Conservation (phyloP, 78 protist genomes). For the Ministeria vibrans region DNA sequence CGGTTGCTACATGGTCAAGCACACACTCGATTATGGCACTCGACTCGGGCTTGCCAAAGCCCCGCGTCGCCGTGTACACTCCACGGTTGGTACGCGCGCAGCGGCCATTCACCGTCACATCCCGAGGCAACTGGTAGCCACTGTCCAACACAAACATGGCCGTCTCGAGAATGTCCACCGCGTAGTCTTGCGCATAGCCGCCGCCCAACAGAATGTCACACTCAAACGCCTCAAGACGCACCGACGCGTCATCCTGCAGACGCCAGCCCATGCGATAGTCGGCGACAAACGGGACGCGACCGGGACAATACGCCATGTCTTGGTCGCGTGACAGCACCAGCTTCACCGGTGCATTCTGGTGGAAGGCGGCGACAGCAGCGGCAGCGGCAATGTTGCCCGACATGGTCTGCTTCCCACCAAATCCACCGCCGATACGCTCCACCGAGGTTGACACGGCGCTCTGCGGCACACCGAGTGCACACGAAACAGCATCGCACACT, state of each 20-base stretch:
- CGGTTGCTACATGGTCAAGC: slow-evolving; percentile 63
- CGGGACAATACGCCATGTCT: slow-evolving; percentile 58
- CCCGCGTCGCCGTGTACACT: slow-evolving; percentile 93
- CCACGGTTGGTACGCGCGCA: slow-evolving; percentile 72
- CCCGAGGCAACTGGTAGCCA: slow-evolving; percentile 76
- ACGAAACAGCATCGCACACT: too few species aligned
- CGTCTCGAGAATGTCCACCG: slow-evolving; percentile 81
- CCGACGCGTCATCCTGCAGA: slow-evolving; percentile 23
- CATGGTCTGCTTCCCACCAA: slow-evolving; percentile 93
- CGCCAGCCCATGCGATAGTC: slow-evolving; percentile 57
- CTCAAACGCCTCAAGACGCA: slow-evolving; percentile 39
- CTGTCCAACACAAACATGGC: slow-evolving; percentile 76
- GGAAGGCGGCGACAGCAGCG: slow-evolving; percentile 66
- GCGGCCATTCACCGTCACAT: slow-evolving; percentile 48
- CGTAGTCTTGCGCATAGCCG: slow-evolving; percentile 71
- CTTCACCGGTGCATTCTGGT: slow-evolving; percentile 54
- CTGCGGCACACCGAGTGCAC: slow-evolving; percentile 67
- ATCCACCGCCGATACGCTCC: slow-evolving; percentile 95
- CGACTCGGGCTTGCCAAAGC: slow-evolving; percentile 95
- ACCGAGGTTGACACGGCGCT: slow-evolving; percentile 39
- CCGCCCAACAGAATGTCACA: slow-evolving; percentile 54
- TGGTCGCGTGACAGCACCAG: slow-evolving; percentile 55
- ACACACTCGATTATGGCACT: slow-evolving; percentile 54
- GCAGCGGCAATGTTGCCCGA: slow-evolving; percentile 19
- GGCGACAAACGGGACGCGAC: slow-evolving; percentile 75